Evolutionary conservation across 179 eudicot species (phyloP).

Genomic region (Silene noctiflora): DNA sequence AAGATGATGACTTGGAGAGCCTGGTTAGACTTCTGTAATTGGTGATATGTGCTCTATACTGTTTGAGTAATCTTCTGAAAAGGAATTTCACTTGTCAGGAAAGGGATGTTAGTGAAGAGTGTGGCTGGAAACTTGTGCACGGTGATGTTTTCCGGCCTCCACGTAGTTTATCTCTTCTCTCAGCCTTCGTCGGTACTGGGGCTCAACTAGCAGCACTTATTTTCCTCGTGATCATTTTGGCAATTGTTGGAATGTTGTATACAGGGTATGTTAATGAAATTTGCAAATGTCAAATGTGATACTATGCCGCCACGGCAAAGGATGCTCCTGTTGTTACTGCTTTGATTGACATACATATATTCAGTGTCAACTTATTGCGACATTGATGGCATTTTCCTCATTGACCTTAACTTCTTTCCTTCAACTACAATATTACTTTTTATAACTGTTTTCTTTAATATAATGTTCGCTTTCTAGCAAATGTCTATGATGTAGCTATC

Average conservation of each 20-base stretch:
- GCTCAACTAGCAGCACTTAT: slow-evolving; percentile 84
- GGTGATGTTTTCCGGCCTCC: slow-evolving; percentile 96
- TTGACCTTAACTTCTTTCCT: no score
- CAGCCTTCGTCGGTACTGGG: slow-evolving; percentile 86
- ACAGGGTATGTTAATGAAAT: slow-evolving; percentile 58
- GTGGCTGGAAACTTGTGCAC: slow-evolving; percentile 97
- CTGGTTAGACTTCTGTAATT: slow-evolving; percentile 48
- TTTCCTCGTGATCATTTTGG: slow-evolving; percentile 76
- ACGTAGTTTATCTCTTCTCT: slow-evolving; percentile 57
- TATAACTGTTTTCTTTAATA: no score
- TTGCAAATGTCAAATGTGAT: background rate
- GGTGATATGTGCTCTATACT: slow-evolving; percentile 4
- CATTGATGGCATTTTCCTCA: no score
- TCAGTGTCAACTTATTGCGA: background rate
- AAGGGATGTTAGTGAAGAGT: slow-evolving; percentile 89
- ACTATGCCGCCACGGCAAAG: background rate
- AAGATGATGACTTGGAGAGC: slow-evolving; percentile 91
- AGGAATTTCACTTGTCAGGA: slow-evolving; percentile 43
- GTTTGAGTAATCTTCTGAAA: slow-evolving; percentile 12
- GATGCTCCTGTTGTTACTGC: no score
- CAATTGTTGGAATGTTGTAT: slow-evolving; percentile 80
- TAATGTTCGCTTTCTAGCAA: no score
- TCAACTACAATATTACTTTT: no score
- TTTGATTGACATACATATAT: no score
- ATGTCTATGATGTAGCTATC: no score